These are phyloP conservation scores for Solanum pimpinellifolium DNA, from an alignment of 257 asterid genomes.

Conservation along the genomic window DNA sequence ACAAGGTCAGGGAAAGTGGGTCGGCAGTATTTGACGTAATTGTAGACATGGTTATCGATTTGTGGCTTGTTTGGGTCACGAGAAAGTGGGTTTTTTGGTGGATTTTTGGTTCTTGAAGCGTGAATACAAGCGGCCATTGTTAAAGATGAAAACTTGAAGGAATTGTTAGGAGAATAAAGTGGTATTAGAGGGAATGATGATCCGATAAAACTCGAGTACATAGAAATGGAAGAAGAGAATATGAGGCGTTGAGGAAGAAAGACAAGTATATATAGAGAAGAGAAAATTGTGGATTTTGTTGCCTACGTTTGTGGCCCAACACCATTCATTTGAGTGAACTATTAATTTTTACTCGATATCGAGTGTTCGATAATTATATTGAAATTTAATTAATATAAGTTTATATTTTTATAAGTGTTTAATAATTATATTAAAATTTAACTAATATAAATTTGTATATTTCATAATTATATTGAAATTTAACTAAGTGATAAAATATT, in stretches of 20 bases:
- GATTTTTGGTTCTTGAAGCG: slow-evolving; percentile 38
- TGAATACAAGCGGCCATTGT: slow-evolving; percentile 62
- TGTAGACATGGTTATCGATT: slow-evolving; percentile 22
- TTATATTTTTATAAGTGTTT: too few species aligned
- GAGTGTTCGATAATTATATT: not conserved
- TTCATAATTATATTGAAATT: too few species aligned
- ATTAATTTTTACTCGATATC: not conserved
- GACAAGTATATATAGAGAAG: slow-evolving; percentile 9
- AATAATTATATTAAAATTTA: too few species aligned
- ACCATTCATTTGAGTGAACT: not conserved
- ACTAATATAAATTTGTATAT: fast-evolving
- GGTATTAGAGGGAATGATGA: slow-evolving; percentile 12
- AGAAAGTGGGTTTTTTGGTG: slow-evolving; percentile 9
- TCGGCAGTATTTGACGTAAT: slow-evolving; percentile 30
- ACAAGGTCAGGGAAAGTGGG: slow-evolving; percentile 27
- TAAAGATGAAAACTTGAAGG: slow-evolving; percentile 2
- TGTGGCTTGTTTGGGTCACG: slow-evolving; percentile 13
- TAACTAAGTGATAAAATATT: too few species aligned
- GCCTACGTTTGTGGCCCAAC: not conserved
- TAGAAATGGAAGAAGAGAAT: slow-evolving; percentile 3
- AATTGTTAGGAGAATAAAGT: not conserved
- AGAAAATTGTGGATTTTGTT: not conserved
- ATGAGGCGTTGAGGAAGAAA: not conserved
- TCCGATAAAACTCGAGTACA: slow-evolving; percentile 33
- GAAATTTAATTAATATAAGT: fast-evolving